Evolutionary conservation across 768 basidiomycete species (phyloP).

Genomic region (Lyophyllum decastes): DNA sequence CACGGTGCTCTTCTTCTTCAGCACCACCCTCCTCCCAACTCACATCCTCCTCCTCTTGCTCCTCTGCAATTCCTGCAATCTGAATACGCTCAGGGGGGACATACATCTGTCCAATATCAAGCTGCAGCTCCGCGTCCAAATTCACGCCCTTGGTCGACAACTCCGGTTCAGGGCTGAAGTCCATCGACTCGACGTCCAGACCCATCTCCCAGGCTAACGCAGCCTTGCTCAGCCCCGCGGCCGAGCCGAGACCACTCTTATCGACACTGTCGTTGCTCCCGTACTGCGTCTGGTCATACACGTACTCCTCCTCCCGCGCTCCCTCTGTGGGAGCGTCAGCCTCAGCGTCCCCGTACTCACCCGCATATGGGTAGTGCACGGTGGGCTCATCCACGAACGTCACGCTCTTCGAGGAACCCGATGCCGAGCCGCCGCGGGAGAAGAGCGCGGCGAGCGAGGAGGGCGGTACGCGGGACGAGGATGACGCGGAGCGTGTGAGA

Average conservation of each 20-base stretch:
- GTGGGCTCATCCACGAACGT: constrained; percentile 72
- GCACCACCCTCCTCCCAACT: constrained; percentile 13
- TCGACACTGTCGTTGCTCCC: background rate
- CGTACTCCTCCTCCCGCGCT: constrained; percentile 16
- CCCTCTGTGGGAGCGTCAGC: background rate
- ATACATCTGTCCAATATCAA: constrained; percentile 15
- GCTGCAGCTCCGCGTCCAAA: constrained; percentile 13
- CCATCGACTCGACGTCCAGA: constrained; percentile 35
- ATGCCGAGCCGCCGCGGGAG: constrained; percentile 4
- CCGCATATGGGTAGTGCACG: constrained; percentile 44
- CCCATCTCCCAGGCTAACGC: constrained; percentile 19
- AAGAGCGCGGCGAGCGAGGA: constrained; percentile 10
- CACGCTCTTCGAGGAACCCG: constrained; percentile 53
- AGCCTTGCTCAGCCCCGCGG: constrained; percentile 2
- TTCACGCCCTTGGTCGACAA: background rate
- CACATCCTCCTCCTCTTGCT: constrained; percentile 21
- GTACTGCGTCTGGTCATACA: background rate
- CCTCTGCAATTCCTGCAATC: constrained; percentile 17
- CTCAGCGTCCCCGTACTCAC: background rate
- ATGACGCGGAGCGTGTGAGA: constrained; percentile 52
- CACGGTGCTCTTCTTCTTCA: constrained; percentile 6
- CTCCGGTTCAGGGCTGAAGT: constrained; percentile 8
- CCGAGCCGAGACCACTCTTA: background rate
- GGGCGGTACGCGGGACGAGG: constrained; percentile 29
- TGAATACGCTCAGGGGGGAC: background rate